Evolutionary conservation across 2,329 filamentous ascomycete species (phyloP), one percentile per base, ranked within the genome.

Genomic region (Cercospora sp.): DNA sequence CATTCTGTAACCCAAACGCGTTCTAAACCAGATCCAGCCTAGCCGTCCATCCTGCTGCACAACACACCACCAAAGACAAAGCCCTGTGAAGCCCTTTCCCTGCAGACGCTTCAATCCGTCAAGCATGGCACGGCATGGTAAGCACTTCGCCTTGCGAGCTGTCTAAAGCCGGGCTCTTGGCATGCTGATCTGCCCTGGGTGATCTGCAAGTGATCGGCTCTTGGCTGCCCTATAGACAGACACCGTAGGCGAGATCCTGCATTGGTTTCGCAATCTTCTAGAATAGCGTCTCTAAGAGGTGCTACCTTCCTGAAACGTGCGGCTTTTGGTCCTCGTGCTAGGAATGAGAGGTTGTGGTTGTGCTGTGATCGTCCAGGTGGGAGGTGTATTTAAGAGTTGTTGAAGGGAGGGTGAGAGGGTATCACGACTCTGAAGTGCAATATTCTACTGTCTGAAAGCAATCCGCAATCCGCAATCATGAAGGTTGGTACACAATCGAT

Each of bases 141-240:
- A 45, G 53, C 53, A 30, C 36, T 57, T 63, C 61, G 48, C 61
- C 48, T 57, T 64, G 20, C 33, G 48, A 57, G 62, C 20, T 20
- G 48, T 65, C 51, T 13, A 31, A 31, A 53, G 55, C 31, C 30
- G 28, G 55, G 28, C 23, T 16, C 28, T 59, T 59, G 55, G 55
- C 55, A 33, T 23, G 55, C 28, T 33, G 55, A 31, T 59, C 55
- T 33, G 28, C 28, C 55, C 28, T 18, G 30, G n/a, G n/a, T 18
- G 55, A 59, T 59, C 55, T 20, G 30, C 55, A 59, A 23, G 31
- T 59, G 55, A 63, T 63, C 42, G 26, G n/a, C 31, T 55, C 61
- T 63, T 53, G 61, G 61, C 45, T 40, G 61, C 6, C 61, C 61
- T 42, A 55, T 63, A 55, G 45, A 55, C 42, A 63, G 28, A 18